phyloP scores from a whole-genome alignment of 2,329 filamentous ascomycete species.

The Trichoderma semiorbis region DNA sequence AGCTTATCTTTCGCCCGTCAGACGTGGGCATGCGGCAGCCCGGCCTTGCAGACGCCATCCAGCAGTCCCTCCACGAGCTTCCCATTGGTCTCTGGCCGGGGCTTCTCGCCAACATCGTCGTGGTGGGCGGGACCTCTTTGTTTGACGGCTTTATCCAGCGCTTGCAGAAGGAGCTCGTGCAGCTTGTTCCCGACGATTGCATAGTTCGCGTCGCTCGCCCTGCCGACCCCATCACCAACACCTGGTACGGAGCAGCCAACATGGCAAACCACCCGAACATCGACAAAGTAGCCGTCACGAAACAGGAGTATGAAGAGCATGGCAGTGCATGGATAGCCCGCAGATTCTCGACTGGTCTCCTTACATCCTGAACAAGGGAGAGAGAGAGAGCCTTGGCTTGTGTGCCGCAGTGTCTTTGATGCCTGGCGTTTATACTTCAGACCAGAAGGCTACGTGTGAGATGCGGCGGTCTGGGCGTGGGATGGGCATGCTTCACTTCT shows the following conservation, averaged over 20 bases:
- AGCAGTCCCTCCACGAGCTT: slow-evolving; percentile 70
- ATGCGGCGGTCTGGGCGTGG: background rate
- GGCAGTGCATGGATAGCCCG: slow-evolving; percentile 71
- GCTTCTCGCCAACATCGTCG: slow-evolving; percentile 79
- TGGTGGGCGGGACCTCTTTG: slow-evolving; percentile 81
- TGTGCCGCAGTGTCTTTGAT: background rate
- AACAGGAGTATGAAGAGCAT: slow-evolving; percentile 85
- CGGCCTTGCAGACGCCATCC: slow-evolving; percentile 76
- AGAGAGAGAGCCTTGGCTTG: background rate
- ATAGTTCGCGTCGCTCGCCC: slow-evolving; percentile 69
- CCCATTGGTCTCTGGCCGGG: slow-evolving; percentile 82
- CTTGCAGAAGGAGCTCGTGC: slow-evolving; percentile 70
- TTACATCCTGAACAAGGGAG: slow-evolving; percentile 7
- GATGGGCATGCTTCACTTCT: background rate
- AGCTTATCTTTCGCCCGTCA: slow-evolving; percentile 80
- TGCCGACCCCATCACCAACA: slow-evolving; percentile 70
- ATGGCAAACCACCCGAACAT: slow-evolving; percentile 69
- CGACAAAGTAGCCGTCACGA: slow-evolving; percentile 70
- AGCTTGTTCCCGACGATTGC: slow-evolving; percentile 71
- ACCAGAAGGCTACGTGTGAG: background rate
- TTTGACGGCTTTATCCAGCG: slow-evolving; percentile 80
- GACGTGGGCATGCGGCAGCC: slow-evolving; percentile 83
- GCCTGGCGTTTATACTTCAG: background rate
- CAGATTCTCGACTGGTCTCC: slow-evolving; percentile 53
- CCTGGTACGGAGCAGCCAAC: slow-evolving; percentile 81